These are phyloP conservation scores for Phytophthora pinifolia DNA, from an alignment of 352 stramenopile genomes.

Conservation along the genomic window DNA sequence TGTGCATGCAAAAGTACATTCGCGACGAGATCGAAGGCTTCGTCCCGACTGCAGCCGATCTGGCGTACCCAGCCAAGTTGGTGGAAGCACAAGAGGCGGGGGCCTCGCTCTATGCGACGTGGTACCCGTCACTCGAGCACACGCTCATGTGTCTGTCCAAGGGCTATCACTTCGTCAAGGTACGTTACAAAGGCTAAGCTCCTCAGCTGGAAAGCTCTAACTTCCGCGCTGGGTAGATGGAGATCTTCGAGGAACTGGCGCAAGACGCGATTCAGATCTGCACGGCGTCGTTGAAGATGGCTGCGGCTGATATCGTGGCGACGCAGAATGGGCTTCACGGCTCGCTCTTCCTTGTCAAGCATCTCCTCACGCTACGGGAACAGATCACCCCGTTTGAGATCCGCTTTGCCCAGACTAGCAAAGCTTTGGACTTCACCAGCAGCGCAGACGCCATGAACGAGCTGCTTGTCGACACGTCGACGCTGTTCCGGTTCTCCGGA, in stretches of 20 bases:
- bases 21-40: conserved; percentile 85
- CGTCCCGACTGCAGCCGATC: conserved; percentile 42
- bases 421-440: conserved; percentile 76
- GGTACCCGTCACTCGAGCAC: conserved; percentile 83
- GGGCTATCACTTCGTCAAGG: conserved; percentile 83
- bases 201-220: not conserved
- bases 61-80: conserved; percentile 80
- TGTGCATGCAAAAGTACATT: conserved; percentile 86
- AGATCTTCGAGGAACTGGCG: conserved; percentile 85
- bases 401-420: conserved; percentile 70
- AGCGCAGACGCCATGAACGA: conserved; percentile 74
- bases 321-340: conserved; percentile 59
- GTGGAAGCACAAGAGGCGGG: conserved; percentile 28
- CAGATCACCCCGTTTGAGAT: conserved; percentile 88
- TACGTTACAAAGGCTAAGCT: conserved; percentile 21
- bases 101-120: conserved; percentile 70
- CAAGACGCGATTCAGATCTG: conserved; percentile 85
- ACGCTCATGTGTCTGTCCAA: conserved; percentile 87
- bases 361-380: conserved; percentile 79
- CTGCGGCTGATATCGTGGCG: conserved; percentile 59
- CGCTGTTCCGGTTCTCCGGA: conserved; percentile 61
- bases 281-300: conserved; percentile 75
- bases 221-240: conserved; percentile 40
- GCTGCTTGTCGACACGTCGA: conserved; percentile 63
- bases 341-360: conserved; percentile 78